Base-by-base conservation (phyloP, 169 alveolate genomes). In the Plasmodium knowlesi region DNA sequence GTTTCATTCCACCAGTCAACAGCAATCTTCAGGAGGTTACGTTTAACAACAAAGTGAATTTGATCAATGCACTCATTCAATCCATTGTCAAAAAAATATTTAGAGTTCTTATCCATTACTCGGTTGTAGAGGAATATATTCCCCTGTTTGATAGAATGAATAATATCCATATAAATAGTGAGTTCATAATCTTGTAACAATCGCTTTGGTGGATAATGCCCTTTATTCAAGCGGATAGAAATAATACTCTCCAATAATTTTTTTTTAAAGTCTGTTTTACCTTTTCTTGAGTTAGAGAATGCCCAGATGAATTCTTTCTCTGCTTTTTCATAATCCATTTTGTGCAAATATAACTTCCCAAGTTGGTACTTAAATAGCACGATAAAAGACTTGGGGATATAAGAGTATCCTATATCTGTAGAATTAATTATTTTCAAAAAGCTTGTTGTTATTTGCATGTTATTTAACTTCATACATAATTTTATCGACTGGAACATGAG, bases 371-470 rank as follows among this genome's bases (percentile, higher is more conserved):
- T 88, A 61, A 95, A 95, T 43, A 95, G 86, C 28, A 95, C 96
- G 76, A 95, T 89, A 82, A 92, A 93, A 6, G 79, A 92, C 19
- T 82, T 84, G 14, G 95, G 96, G 0, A 95, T 95, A 37, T 92
- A 92, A 10, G 67, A 16, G 67, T 82, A 89, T 6, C 85, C 82
- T 46, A 95, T 95, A 81, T 90, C 95, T 0, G 95, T 92, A 0
- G 95, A 92, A 41, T 95, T 95, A 1, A 95, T 95, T 50, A 92
- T 94, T 54, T 95, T 95, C 41, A 95, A 25, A 67, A 95, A 95
- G 9, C 96, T 95, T 3, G 96, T 91, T 6, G 96, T 95, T 84
- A 95, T 95, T 53, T 95, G 96, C 96, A 95, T 95, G 79, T 95
- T 95, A 53, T 95, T 95, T 28, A 95, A 83, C 72, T 92, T 94